These are phyloP conservation scores for Termitomyces sp. DNA, from an alignment of 768 basidiomycete species.

Conservation along the genomic window DNA sequence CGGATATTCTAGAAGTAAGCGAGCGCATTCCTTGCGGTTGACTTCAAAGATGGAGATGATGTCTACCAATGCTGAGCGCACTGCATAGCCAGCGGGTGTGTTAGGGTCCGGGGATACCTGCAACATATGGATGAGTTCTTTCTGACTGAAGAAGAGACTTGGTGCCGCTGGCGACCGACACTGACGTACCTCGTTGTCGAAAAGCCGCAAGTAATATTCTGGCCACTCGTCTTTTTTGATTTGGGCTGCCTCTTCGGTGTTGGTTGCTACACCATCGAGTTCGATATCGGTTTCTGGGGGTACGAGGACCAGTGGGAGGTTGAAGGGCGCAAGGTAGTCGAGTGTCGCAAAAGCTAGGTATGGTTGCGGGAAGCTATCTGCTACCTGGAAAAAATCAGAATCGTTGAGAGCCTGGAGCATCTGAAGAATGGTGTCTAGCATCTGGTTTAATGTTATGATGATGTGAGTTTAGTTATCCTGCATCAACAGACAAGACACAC, in stretches of 20 bases:
- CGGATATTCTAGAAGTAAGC: conserved; percentile 80
- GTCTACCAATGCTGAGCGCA: conserved; percentile 73
- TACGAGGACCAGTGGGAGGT: conserved; percentile 76
- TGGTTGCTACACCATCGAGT: conserved; percentile 64
- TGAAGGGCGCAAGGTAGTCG: conserved; percentile 48
- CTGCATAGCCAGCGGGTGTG: conserved; percentile 73
- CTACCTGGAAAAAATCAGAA: conserved; percentile 54
- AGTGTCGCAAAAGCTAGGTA: conserved; percentile 49
- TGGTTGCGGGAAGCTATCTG: conserved; percentile 60
- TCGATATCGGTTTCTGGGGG: conserved; percentile 82
- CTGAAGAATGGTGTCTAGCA: conserved; percentile 68
- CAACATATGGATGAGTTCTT: conserved; percentile 7
- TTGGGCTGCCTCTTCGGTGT: conserved; percentile 66
- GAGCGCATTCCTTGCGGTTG: conserved; percentile 93
- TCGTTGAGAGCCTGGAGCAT: conserved; percentile 61
- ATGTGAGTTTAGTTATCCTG: neutral
- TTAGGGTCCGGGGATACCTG: conserved; percentile 77
- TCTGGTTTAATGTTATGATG: conserved; percentile 38
- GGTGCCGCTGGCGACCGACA: too few relatives aligned
- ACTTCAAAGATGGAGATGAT: conserved; percentile 88
- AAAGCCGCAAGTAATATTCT: conserved; percentile 63
- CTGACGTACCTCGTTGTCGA: conserved; percentile 56
- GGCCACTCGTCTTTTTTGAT: conserved; percentile 85
- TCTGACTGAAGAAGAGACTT: neutral
- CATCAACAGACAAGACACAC: conserved; percentile 29